Evolutionary conservation across 2,329 filamentous ascomycete genomes (phyloP).

Genomic region (Shiraia sp.): DNA sequence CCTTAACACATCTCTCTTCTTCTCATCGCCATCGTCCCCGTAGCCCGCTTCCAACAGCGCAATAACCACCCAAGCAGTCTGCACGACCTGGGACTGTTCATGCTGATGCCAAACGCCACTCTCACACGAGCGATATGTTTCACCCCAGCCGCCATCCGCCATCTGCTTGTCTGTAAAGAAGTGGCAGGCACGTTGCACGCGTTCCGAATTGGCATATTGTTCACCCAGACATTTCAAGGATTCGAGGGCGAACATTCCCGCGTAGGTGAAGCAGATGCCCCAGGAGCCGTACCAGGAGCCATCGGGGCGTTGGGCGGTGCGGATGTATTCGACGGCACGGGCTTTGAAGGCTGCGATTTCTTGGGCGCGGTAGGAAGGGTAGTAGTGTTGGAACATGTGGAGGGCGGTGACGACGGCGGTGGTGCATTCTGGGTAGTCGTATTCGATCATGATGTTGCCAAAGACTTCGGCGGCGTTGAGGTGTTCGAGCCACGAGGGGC

Average conservation of each 20-base stretch:
- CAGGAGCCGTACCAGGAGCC: slow-evolving; percentile 98
- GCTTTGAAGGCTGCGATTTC: slow-evolving; percentile 77
- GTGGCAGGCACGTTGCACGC: slow-evolving; percentile 75
- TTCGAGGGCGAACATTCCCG: slow-evolving; percentile 93
- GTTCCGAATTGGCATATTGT: slow-evolving; percentile 72
- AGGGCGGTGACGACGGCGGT: slow-evolving; percentile 90
- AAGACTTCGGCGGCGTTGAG: slow-evolving; percentile 97
- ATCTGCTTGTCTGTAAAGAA: slow-evolving; percentile 86
- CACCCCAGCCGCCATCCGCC: slow-evolving; percentile 92
- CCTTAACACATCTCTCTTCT: slow-evolving; percentile 70
- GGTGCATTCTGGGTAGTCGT: slow-evolving; percentile 97
- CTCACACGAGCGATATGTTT: slow-evolving; percentile 88
- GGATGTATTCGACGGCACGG: slow-evolving; percentile 81
- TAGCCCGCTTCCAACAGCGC: slow-evolving; percentile 83
- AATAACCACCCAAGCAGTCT: slow-evolving; percentile 89
- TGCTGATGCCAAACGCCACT: slow-evolving; percentile 76
- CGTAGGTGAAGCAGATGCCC: slow-evolving; percentile 98
- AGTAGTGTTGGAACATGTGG: slow-evolving; percentile 77
- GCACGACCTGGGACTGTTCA: slow-evolving; percentile 82
- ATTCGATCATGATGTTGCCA: slow-evolving; percentile 96
- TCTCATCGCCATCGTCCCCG: slow-evolving; percentile 73
- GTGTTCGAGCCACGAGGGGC: slow-evolving; percentile 75
- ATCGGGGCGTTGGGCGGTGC: slow-evolving; percentile 73
- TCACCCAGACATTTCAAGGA: slow-evolving; percentile 81
- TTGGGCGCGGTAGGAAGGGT: slow-evolving; percentile 74